Conservation (phyloP, 1,284 basidiomycete genomes). For the Irpex sp. region DNA sequence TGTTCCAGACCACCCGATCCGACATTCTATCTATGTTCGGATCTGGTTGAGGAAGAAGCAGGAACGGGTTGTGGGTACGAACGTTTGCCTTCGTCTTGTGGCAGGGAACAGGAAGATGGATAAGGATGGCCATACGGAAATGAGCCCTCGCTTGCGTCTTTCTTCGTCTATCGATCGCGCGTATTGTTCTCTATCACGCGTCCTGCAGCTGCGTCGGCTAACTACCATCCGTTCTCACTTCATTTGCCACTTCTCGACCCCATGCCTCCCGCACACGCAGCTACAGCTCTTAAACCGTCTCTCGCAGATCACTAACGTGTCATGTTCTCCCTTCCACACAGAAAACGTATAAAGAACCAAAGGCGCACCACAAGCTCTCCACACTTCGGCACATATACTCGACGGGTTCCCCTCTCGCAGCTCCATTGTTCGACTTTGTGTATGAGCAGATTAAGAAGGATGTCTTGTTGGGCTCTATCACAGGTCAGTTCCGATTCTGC, state of each 20-base stretch:
- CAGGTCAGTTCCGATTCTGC: constrained; percentile 40
- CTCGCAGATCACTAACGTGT: background rate
- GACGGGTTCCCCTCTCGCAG: constrained; percentile 80
- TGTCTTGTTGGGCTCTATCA: constrained; percentile 76
- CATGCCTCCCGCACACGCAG: background rate
- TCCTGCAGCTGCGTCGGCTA: background rate
- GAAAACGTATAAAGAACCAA: constrained; percentile 62
- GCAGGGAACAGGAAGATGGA: background rate
- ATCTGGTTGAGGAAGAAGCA: background rate
- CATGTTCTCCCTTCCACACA: constrained; percentile 21
- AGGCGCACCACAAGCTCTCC: constrained; percentile 59
- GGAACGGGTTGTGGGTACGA: background rate
- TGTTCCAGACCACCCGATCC: background rate
- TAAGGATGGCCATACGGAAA: background rate
- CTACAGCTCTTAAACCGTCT: background rate
- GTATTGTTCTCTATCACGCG: background rate
- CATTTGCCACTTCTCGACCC: background rate
- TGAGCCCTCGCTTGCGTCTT: background rate
- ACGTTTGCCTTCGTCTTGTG: background rate
- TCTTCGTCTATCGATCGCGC: background rate
- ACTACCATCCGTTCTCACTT: background rate
- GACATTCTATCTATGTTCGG: constrained; percentile 5
- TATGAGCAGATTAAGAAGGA: constrained; percentile 66
- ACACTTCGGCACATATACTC: constrained; percentile 75
- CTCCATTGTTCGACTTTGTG: constrained; percentile 77